These are phyloP conservation scores for Kodamaea alishanica DNA, from an alignment of 1,139 yeast genomes.

Conservation along the genomic window DNA sequence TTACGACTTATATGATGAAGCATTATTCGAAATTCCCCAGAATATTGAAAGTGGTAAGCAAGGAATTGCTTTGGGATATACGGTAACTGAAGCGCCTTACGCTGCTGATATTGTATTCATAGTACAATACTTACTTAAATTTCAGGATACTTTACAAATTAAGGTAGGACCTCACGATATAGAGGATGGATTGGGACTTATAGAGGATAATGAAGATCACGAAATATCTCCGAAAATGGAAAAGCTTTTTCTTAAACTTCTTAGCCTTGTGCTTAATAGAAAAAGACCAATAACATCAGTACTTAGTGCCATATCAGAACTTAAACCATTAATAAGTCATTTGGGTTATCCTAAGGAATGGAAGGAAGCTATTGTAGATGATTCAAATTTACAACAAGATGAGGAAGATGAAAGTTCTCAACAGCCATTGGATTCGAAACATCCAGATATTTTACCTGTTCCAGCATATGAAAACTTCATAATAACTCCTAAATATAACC, in stretches of 20 bases:
- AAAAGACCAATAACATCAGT: slow-evolving; percentile 32
- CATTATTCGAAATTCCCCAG: slow-evolving; percentile 21
- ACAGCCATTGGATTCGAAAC: slow-evolving; percentile 35
- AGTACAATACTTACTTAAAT: slow-evolving; percentile 43
- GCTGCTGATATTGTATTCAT: slow-evolving; percentile 45
- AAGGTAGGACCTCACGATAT: slow-evolving; percentile 47
- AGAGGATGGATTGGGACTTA: slow-evolving; percentile 47
- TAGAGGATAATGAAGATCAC: slow-evolving; percentile 1
- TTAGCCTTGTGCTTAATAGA: slow-evolving; percentile 40
- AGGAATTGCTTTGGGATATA: slow-evolving; percentile 30
- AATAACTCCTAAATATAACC: slow-evolving; percentile 20
- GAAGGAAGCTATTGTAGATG: slow-evolving; percentile 9
- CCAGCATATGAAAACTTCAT: slow-evolving; percentile 6
- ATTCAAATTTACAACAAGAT: slow-evolving; percentile 14
- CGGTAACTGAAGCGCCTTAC: slow-evolving; percentile 30
- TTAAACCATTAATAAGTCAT: slow-evolving; percentile 29
- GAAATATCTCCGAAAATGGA: slow-evolving; percentile 34
- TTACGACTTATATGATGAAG: slow-evolving; percentile 41
- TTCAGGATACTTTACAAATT: slow-evolving; percentile 29
- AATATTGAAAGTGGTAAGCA: slow-evolving; percentile 18
- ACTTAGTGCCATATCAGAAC: slow-evolving; percentile 37
- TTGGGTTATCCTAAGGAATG: slow-evolving; percentile 24
- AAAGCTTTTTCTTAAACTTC: slow-evolving; percentile 30
- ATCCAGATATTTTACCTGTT: slow-evolving; percentile 34
- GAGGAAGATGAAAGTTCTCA: slow-evolving; percentile 13